Percentiles rank a stretch among this genome's conserved stretches.
phyloP scores from a whole-genome alignment of 108 stramenopile species.

The Nitzschia putrida region DNA sequence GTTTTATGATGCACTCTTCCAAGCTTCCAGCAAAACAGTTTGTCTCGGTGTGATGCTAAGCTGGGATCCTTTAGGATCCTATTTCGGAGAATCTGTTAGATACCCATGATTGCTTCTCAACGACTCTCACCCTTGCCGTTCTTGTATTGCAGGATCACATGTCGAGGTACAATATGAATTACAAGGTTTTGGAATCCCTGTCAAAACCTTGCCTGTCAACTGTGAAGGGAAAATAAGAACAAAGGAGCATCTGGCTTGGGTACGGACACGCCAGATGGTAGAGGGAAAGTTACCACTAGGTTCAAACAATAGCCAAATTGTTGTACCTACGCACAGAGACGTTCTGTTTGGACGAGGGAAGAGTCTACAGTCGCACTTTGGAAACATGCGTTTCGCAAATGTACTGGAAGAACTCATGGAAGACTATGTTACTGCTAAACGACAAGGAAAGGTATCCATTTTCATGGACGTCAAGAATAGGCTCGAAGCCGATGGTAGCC shows the following conservation, averaged over 20 bases:
- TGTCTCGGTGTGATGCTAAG: background rate
- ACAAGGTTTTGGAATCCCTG: slow-evolving; percentile 9
- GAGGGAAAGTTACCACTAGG: background rate
- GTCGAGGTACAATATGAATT: slow-evolving; percentile 4
- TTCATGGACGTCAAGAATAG: background rate
- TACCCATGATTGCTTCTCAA: no score
- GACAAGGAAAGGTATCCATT: background rate
- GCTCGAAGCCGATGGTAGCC: background rate
- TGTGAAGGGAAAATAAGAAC: slow-evolving; percentile 5
- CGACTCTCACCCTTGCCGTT: background rate
- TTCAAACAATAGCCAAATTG: background rate
- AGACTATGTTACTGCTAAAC: background rate
- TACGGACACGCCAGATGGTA: background rate
- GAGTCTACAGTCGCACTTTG: slow-evolving; percentile 5
- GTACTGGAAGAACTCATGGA: background rate
- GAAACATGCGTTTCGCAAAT: slow-evolving; percentile 3
- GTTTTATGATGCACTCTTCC: no score
- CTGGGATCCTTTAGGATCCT: no score
- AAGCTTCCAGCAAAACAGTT: background rate
- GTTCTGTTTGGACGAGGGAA: slow-evolving; percentile 21
- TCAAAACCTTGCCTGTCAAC: background rate
- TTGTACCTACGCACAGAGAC: slow-evolving; percentile 11
- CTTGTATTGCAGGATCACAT: background rate
- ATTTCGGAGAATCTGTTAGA: no score
- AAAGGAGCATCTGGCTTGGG: slow-evolving; percentile 3